Evolutionary conservation across 768 basidiomycete species (phyloP), one percentile per base, ranked within the genome.

Genomic region (Pleurotus platypus): DNA sequence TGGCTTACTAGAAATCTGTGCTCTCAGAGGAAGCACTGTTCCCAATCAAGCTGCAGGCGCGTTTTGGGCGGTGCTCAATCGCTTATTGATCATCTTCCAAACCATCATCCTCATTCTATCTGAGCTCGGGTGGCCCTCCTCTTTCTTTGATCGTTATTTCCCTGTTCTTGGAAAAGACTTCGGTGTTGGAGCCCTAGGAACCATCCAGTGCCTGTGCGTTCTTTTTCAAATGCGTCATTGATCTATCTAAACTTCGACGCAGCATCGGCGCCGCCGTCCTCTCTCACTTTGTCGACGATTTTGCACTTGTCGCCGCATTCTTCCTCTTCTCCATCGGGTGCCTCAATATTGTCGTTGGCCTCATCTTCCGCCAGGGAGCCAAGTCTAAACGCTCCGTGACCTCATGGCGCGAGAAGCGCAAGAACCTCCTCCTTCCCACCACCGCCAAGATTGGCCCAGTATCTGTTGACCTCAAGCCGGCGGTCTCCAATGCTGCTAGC

Each of bases 1-100:
- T 38, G 12, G 18, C 8, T 39, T 35, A 35, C 38, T 8, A 40
- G 46, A 35, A 8, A 18, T 15, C 49, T 12, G 43, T 39, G 13
- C 48, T 49, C 53, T 11, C 58, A 83, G 78, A 64, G 82, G 87
- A 54, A 90, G 87, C 70, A 92, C 92, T 0, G 90, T 97, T n/a
- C 94, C 94, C 2, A 92, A 94, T 71, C 94, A 96, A 69, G 77
- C 92, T 46, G 94, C 92, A 5, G 94, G 94, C 24, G 84, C 86
- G 20, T 96, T 97, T 72, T 97, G 93, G 91, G 88, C 92, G 2
- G 83, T 94, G 46, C 78, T 94, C 57, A 87, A 91, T 63, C 84
- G 89, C 45, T 72, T 96, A n/a, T 79, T 96, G 66, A 90, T 94
- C 71, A 78, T 92, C 57, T 86, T 89, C 72, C 87, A 94, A 69